Evolutionary conservation across 441 rosid species (phyloP), one percentile per base, ranked within the genome.

Genomic region (Metrosideros polymorpha): DNA sequence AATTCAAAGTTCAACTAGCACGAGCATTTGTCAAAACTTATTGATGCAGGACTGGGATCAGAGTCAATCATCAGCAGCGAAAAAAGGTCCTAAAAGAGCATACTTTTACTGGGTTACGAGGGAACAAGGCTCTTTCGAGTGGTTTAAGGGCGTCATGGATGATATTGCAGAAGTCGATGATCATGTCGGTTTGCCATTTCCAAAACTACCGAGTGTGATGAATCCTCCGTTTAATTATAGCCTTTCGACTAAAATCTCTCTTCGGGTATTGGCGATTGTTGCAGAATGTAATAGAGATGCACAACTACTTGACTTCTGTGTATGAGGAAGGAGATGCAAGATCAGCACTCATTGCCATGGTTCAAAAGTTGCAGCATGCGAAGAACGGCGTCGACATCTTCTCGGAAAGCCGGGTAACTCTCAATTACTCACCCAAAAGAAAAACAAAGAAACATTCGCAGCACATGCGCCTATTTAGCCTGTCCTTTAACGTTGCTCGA

Each of bases 101-200:
- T 98, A 98, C 79, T 98, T 98, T 88, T 96, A 95, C 85, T 98
- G 99, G 99, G 99, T 96, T 10, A 98, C 99, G 50, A 94, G 99
- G 89, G 99, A 98, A 88, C 99, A 98, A 92, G 90, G 91, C 87
- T 96, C 98, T 19, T 98, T 96, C 61, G 99, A 98, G 84, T 98
- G 99, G 99, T 98, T 98, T 57, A 98, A 98, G 87, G 99, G 99
- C 84, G 99, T 98, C 59, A 96, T 98, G 99, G 97, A 98, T 91
- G 99, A 97, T 53, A 91, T 97, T 84, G 99, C 98, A 53, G 97
- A 96, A 77, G 92, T 77, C 79, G 99, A 97, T 83, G 89, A 86
- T 61, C 91, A 92, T 45, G 98, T 97, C 79, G 66, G 93, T 88
- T 85, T 66, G 77, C 79, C 79, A 35, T 66, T 19, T 66, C 79